Evolutionary conservation across 495 filamentous ascomycete species (phyloP).

Genomic region (Trichoderma asperelloides): DNA sequence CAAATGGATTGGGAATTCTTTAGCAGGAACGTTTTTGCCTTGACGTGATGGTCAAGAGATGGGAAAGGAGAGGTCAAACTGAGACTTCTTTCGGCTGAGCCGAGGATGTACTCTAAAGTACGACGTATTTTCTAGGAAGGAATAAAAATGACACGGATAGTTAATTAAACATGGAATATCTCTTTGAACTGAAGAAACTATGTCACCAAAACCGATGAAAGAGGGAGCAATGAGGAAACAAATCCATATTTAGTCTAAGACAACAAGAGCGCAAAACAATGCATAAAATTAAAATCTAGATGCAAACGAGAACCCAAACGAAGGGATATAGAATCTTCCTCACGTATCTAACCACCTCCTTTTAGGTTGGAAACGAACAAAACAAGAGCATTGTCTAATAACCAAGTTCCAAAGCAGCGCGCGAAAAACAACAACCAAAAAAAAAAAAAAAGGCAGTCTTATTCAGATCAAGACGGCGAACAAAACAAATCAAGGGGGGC

Average conservation of each 20-base stretch:
- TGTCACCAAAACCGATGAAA: background rate
- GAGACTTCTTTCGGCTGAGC: background rate
- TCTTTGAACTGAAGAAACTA: background rate
- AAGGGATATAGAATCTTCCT: background rate
- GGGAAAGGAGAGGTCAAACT: background rate
- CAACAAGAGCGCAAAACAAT: background rate
- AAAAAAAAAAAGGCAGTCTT: too few species aligned
- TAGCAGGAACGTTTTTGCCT: too few species aligned
- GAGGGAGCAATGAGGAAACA: background rate
- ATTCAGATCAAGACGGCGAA: background rate
- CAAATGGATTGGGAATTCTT: background rate
- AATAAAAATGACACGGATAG: background rate
- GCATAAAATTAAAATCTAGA: background rate
- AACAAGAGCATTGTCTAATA: background rate
- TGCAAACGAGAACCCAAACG: background rate
- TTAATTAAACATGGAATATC: background rate
- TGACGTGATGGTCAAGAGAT: too few species aligned
- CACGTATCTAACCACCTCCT: background rate
- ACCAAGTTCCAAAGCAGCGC: background rate
- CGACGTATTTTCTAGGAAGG: background rate
- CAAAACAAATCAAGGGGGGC: background rate
- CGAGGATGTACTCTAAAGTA: background rate
- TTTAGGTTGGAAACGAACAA: background rate
- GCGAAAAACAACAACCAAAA: too few species aligned
- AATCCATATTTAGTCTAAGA: background rate